Conservation (phyloP, 768 basidiomycete genomes). For the Ephemerocybe angulata region DNA sequence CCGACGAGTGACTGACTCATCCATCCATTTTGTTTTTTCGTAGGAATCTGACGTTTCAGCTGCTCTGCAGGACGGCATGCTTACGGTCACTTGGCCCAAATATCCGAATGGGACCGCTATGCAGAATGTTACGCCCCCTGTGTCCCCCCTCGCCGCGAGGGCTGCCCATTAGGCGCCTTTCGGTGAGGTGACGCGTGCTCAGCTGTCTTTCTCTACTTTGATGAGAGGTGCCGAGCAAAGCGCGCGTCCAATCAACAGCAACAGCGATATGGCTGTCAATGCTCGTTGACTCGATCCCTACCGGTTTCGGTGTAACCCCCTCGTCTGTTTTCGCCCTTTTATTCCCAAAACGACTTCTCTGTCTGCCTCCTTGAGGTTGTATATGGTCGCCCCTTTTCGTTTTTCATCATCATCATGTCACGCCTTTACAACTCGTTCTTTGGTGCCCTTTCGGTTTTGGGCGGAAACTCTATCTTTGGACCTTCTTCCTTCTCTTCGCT, state of each 20-base stretch:
- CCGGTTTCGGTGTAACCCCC: too few species aligned
- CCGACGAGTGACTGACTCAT: neutral
- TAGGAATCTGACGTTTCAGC: conserved; percentile 37
- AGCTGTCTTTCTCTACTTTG: neutral
- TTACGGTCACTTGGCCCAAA: conserved; percentile 42
- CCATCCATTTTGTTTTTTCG: conserved; percentile 13
- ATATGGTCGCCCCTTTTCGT: too few species aligned
- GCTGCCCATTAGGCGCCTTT: conserved; percentile 5
- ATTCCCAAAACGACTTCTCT: too few species aligned
- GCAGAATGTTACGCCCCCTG: conserved; percentile 1
- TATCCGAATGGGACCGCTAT: conserved; percentile 4
- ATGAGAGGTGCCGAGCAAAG: neutral
- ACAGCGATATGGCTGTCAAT: too few species aligned
- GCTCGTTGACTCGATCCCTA: too few species aligned
- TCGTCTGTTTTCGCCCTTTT: too few species aligned
- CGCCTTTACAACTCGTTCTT: too few species aligned
- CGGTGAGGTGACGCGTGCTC: neutral
- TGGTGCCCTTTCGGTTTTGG: too few species aligned
- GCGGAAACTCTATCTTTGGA: too few species aligned
- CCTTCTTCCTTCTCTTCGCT: too few species aligned
- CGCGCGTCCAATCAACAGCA: neutral
- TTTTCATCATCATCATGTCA: too few species aligned
- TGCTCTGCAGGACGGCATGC: conserved; percentile 36
- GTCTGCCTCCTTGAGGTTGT: too few species aligned
- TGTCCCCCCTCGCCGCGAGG: neutral